These are phyloP conservation scores for Aspergillus unguis DNA, from an alignment of 2,329 filamentous ascomycete genomes.

Conservation along the genomic window DNA sequence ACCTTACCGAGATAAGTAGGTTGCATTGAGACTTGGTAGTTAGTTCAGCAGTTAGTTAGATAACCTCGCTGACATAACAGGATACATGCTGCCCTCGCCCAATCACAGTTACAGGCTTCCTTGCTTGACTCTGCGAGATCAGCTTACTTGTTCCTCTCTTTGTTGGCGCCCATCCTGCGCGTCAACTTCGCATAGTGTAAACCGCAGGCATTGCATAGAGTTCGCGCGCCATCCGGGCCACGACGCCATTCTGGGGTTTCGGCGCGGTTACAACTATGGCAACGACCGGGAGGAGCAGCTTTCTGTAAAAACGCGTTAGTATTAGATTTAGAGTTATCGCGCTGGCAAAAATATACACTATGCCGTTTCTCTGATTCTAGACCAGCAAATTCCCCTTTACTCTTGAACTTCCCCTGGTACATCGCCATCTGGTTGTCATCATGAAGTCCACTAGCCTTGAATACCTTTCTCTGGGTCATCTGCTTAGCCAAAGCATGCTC, in stretches of 20 bases:
- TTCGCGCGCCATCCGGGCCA: slow-evolving; percentile 90
- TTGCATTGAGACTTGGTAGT: no score
- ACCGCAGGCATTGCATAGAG: slow-evolving; percentile 94
- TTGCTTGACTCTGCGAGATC: no score
- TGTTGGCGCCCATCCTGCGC: slow-evolving; percentile 47
- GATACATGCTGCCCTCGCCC: no score
- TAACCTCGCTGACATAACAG: no score
- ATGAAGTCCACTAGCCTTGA: slow-evolving; percentile 31
- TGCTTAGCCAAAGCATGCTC: slow-evolving; percentile 59
- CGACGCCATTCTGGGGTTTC: slow-evolving; percentile 98
- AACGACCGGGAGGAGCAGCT: slow-evolving; percentile 88
- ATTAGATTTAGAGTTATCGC: slow-evolving; percentile 13
- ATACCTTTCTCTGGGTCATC: slow-evolving; percentile 39
- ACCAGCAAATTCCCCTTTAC: slow-evolving; percentile 61
- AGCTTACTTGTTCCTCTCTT: no score
- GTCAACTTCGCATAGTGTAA: slow-evolving; percentile 58
- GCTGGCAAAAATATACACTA: slow-evolving; percentile 71
- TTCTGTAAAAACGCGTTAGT: slow-evolving; percentile 67
- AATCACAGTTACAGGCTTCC: no score
- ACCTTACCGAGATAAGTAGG: no score
- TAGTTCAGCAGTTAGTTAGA: no score
- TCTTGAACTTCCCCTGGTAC: slow-evolving; percentile 45
- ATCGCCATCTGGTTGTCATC: slow-evolving; percentile 40
- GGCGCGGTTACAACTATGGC: slow-evolving; percentile 95
- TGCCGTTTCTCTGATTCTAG: slow-evolving; percentile 84